These are phyloP conservation scores for Chaetomidium leptoderma DNA, from an alignment of 495 filamentous ascomycete species.

Conservation along the genomic window DNA sequence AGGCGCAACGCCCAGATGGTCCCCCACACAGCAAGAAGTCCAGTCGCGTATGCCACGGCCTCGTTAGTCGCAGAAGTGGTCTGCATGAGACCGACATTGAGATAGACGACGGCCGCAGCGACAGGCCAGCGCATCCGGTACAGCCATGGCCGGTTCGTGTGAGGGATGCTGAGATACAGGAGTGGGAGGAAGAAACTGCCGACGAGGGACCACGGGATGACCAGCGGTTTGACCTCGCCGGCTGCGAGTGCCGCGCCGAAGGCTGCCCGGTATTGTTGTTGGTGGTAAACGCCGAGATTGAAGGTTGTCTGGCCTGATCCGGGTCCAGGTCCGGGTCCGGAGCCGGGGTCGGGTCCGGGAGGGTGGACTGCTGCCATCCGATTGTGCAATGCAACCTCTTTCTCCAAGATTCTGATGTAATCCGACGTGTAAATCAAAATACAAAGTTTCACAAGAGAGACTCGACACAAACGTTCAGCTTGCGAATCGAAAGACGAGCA, in stretches of 20 bases:
- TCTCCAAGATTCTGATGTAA: slow-evolving; percentile 1
- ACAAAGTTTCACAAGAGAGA: not conserved
- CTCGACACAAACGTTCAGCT: not conserved
- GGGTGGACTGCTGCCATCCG: not conserved
- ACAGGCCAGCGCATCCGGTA: slow-evolving; percentile 51
- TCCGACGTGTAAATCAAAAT: not conserved
- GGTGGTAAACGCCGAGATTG: slow-evolving; percentile 15
- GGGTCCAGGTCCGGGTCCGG: too few species aligned
- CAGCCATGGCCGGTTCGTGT: slow-evolving; percentile 46
- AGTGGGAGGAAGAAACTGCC: slow-evolving; percentile 48
- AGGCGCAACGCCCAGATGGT: slow-evolving; percentile 60
- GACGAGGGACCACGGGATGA: slow-evolving; percentile 52
- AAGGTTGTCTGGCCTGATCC: slow-evolving; percentile 10
- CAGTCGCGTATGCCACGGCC: slow-evolving; percentile 62
- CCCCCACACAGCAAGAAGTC: slow-evolving; percentile 61
- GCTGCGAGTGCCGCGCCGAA: slow-evolving; percentile 19
- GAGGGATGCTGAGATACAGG: slow-evolving; percentile 57
- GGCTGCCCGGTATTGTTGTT: not conserved
- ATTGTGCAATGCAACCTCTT: too few species aligned
- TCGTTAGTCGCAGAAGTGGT: slow-evolving; percentile 52
- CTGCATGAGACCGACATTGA: slow-evolving; percentile 43
- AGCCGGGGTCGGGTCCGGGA: not conserved
- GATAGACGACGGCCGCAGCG: slow-evolving; percentile 39
- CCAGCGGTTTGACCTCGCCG: slow-evolving; percentile 48
- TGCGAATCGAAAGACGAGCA: not conserved